Percentiles rank a stretch among this genome's conserved stretches.
These are phyloP conservation scores for Rusavskia elegans DNA, from an alignment of 495 filamentous ascomycete genomes.

Conservation along the genomic window DNA sequence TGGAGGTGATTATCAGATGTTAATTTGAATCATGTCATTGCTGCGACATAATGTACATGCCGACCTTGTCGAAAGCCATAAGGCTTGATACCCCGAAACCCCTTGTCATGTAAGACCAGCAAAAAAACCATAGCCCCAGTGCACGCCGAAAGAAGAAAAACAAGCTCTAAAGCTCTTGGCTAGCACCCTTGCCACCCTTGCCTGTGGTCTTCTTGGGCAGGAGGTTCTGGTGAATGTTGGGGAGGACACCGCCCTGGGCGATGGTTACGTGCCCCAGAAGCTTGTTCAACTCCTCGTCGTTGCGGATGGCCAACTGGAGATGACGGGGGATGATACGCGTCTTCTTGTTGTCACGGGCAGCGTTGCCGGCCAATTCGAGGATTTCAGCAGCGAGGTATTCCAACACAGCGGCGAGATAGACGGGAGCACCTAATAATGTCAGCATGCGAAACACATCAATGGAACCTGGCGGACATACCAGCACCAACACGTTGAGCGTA, in stretches of 20 bases:
- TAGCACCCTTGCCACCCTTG: constrained; percentile 76
- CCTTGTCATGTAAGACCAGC: constrained; percentile 61
- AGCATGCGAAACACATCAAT: constrained; percentile 10
- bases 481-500: constrained; percentile 99
- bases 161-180: constrained; percentile 71
- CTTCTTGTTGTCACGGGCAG: constrained; percentile 99
- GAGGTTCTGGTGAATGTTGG: constrained; percentile 97
- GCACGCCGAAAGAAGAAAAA: constrained; percentile 23
- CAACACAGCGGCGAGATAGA: constrained; percentile 94
- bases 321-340: constrained; percentile 99
- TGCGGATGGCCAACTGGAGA: constrained; percentile 97
- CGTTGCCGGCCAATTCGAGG: constrained; percentile 93
- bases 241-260: constrained; percentile 97
- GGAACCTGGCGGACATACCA: constrained; percentile 28
- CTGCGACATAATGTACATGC: constrained; percentile 91
- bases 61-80: constrained; percentile 60
- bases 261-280: constrained; percentile 98
- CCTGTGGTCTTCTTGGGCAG: constrained; percentile 88
- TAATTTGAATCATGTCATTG: constrained; percentile 32
- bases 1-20: background rate
- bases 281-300: constrained; percentile 99
- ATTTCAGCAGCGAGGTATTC: constrained; percentile 98
- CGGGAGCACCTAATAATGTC: constrained; percentile 58
- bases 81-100: constrained; percentile 68
- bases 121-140: constrained; percentile 25